Base-by-base conservation (phyloP, 164 flowering plant genomes). In the Nelumbo lutea region DNA sequence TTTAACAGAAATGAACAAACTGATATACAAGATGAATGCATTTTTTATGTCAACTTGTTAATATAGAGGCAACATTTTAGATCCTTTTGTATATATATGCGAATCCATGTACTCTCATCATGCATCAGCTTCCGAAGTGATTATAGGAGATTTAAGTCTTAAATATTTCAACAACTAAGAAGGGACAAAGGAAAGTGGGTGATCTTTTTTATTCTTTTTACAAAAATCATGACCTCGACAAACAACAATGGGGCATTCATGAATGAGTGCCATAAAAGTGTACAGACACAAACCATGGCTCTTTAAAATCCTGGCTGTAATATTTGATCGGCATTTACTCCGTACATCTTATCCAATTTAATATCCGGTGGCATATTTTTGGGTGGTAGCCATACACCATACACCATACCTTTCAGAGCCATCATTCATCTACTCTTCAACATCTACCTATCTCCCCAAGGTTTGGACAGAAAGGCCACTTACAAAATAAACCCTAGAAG, bases 171-270 rank as follows among this genome's bases (percentile, higher is more conserved):
- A 69, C 72, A 56, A 76, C 67, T 72, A 69, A 63, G 75, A 76
- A 73, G 47, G 62, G 77, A 78, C 80, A 78, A 72, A 66, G 9
- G 10, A 65, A 66, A 64, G 58, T 55, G 58, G 68, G 15, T 68
- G 59, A 55, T 64, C 64, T 58, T 62, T 63, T 50, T 55, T 46
- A 11, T 42, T 40, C 55, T 59, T 64, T 70, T 50, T 50, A 50
- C 43, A 60, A 64, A 48, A 43, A 59, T 9, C 57, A 52, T 58
- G 27, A 45, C 70, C 68, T 62, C 52, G 61, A 8, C 57, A 56
- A 45, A 48, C 52, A 59, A 61, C 61, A 53, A 60, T 64, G 40
- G 27, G 68, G 79, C 72, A 73, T 76, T 79, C 76, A 76, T 68
- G 66, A 72, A 73, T 56, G 69, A 66, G 70, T 75, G 74, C 65